Base-by-base conservation (phyloP, 345 rosid genomes). In the rapeseed (Brassica napus) region DNA sequence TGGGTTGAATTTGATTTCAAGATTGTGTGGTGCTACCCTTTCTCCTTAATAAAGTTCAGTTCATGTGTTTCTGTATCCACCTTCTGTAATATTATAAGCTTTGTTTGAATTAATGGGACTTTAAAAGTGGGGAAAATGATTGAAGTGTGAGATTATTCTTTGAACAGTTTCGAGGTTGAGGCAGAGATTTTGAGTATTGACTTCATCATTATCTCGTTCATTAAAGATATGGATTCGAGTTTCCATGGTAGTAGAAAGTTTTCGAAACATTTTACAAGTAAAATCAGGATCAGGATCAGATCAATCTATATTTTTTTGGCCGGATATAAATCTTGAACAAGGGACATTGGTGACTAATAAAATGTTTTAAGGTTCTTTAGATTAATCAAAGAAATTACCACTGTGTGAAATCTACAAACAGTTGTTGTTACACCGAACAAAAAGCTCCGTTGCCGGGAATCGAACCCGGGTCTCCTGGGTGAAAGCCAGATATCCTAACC, bases 381-480 rank as follows among this genome's bases (percentile, higher is more conserved):
- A 5, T 34, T 34, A 34, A 34, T 6, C 37, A 6, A 34, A 34
- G 37, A 5, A 34, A 34, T 1, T 34, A 34, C 8, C 37, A 34
- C 8, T 34, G 8, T 24, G 26, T 5, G 5, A 34, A 34, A 34
- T 34, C 37, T 34, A 5, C 1, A 34, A 34, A 34, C 7, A 34
- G 37, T 1, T 5, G 1, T 7, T 32, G 35, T 32, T 34, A 6
- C 37, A 4, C 8, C 6, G 37, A 34, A 34, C 31, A 28, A 28
- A 28, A 28, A 28, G 31, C 31, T 28, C 31, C 31, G 0, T 3
- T 28, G 30, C 30, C 4, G 4, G 97, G 88, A 93, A 93, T 89
- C 88, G 92, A 93, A 89, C 97, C 94, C 91, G 93, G 94, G 94
- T 91, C 93, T 80, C 92, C 92, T 89, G 97, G 94, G 93, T 89